Evolutionary conservation across 1,139 yeast genomes (phyloP), one percentile per base, ranked within the genome.

Genomic region (Nakaseomyces sp.): DNA sequence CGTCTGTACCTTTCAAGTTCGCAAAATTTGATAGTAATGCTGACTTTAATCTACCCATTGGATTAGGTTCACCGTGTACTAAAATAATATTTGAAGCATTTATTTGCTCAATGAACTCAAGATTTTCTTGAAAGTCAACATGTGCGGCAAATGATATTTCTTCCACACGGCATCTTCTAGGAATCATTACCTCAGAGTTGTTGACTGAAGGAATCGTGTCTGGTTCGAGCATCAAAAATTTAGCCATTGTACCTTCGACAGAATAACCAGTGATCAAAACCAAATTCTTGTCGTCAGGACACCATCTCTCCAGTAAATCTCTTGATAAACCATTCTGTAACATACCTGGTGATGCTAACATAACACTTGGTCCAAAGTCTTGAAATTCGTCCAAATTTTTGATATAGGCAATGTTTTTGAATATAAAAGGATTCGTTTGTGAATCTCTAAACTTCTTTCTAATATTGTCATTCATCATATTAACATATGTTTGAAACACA

Each of bases 81-180:
- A 91, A 72, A 48, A 91, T 87, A 44, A 83, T 81, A 47, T 83
- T 80, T 50, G 76, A 76, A 0, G 99, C 95, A 47, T 83, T 82
- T 5, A 91, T 87, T 49, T 79, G 71, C 55, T 89, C 96, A 45
- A 91, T 91, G 57, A 91, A 91, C 48, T 84, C 87, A 1, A 95
- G 73, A 56, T 91, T 91, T 60, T 91, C 96, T 56, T 85, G 89
- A 64, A 83, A 91, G 61, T 93, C 98, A 16, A 93, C 99, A 66
- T 91, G 99, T 0, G 99, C 99, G 4, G 98, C 98, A 71, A 91
- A 91, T 2, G 97, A 89, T 9, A 91, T 82, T 63, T 91, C 99
- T 53, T 91, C 97, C n/a, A 91, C 81, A 35, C 77, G 77, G 47
- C 93, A 69, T 50, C 97, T 74, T 57, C 98, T 77, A 2, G 97